Base-by-base conservation (phyloP, 306 rosid genomes). In the Quercus agrifolia region DNA sequence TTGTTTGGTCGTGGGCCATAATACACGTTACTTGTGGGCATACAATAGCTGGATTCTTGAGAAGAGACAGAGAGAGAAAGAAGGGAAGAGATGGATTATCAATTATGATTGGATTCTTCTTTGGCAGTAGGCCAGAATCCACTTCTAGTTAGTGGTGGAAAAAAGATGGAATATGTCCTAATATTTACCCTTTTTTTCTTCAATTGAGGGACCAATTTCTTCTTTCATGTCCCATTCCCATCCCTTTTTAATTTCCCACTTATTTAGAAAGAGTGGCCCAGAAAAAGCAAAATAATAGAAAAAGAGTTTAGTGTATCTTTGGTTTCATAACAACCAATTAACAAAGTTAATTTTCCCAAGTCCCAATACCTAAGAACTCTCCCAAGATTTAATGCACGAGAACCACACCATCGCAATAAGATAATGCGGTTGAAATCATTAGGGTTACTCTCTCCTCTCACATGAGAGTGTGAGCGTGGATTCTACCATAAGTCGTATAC, bases 101-200 rank as follows among this genome's bases (percentile, higher is more conserved):
- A 49, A 38, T 38, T 38, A 38, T 38, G 46, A 38, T 38, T 38
- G 46, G 46, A 38, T 2, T 38, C 46, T 38, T 38, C 46, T 38
- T 74, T 79, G 86, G 79, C 27, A 69, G 86, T 49, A 61, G 77
- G 75, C 73, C 75, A 74, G 30, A 59, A 51, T 25, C 62, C 71
- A 74, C 70, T 78, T 59, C 74, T 3, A 52, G 61, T 44, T 66
- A 41, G 62, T 77, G 70, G 85, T 80, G 87, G 89, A 79, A 78
- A 78, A 85, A 80, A 83, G 84, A 68, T 85, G 85, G 88, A 82
- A 73, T 74, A 82, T 73, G 31, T 8, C 14, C 63, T 7, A 33
- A 10, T 68, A 27, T 15, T 7, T 38, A 38, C 46, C 15, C 11
- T 52, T 52, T 72, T 74, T 72, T 74, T 72, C 8, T 38, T 38